phyloP scores from a whole-genome alignment of 768 basidiomycete genomes.

The Coprinellus micaceus region DNA sequence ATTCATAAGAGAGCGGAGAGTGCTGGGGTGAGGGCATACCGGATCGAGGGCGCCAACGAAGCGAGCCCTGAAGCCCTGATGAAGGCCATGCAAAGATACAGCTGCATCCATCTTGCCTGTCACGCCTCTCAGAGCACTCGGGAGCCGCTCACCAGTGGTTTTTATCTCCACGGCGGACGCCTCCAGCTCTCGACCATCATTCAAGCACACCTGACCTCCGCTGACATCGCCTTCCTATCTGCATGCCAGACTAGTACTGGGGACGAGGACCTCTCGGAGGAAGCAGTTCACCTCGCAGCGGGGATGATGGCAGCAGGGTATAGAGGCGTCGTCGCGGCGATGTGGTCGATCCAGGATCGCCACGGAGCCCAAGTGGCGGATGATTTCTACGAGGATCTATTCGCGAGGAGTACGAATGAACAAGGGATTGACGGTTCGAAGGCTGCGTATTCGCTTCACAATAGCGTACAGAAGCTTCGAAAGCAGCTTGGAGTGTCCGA shows the following conservation, averaged over 20 bases:
- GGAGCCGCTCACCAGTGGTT: slow-evolving; percentile 10
- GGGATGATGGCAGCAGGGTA: slow-evolving; percentile 20
- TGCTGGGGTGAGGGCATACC: not conserved
- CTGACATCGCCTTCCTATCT: slow-evolving; percentile 16
- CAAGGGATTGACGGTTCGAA: not conserved
- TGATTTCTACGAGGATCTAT: slow-evolving; percentile 9
- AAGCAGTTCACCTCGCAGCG: slow-evolving; percentile 18
- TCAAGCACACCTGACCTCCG: slow-evolving; percentile 1
- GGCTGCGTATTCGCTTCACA: slow-evolving; percentile 10
- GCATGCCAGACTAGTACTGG: slow-evolving; percentile 19
- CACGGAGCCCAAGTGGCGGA: slow-evolving; percentile 13
- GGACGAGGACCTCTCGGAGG: slow-evolving; percentile 12
- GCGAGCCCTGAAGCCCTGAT: not conserved
- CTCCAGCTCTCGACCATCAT: slow-evolving; percentile 13
- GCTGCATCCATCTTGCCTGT: slow-evolving; percentile 17
- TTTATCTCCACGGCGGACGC: slow-evolving; percentile 10
- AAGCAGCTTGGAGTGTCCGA: not conserved
- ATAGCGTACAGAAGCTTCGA: slow-evolving; percentile 2
- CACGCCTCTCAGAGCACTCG: slow-evolving; percentile 12
- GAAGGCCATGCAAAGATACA: slow-evolving; percentile 8
- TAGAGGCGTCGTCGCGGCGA: slow-evolving; percentile 15
- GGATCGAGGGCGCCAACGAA: not conserved
- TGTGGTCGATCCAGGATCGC: slow-evolving; percentile 19
- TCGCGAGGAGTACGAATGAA: too few relatives aligned
- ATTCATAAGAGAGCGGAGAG: not conserved